Conservation (phyloP, 805 yeast species). For the Candida maltosa region DNA sequence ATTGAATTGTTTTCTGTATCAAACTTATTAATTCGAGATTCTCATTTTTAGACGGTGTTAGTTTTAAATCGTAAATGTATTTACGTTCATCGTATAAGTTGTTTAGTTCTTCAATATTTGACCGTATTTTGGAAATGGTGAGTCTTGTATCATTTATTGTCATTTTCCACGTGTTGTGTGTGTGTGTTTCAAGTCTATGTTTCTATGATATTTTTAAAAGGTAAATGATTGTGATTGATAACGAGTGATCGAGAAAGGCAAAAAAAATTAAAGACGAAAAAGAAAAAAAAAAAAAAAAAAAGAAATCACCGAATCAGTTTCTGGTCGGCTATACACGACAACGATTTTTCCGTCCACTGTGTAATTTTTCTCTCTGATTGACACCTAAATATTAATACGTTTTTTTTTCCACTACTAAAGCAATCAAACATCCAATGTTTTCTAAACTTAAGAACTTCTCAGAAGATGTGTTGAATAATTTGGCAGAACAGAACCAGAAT, state of each 20-base stretch:
- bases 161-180: neutral
- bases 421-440: constrained; percentile 26
- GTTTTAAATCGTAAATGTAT: constrained; percentile 23
- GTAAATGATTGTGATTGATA: neutral
- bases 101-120: constrained; percentile 15
- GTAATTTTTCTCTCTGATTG: neutral
- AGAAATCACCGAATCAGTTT: too few relatives aligned
- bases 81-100: constrained; percentile 31
- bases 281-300: too few relatives aligned
- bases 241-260: too few relatives aligned
- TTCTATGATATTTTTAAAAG: neutral
- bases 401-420: neutral
- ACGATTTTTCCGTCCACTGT: neutral
- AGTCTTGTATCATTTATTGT: constrained; percentile 7
- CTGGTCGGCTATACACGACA: neutral
- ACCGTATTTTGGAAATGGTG: constrained; percentile 7
- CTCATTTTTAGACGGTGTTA: constrained; percentile 38
- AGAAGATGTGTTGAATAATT: constrained; percentile 34
- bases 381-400: too few relatives aligned
- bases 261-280: too few relatives aligned
- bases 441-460: constrained; percentile 39
- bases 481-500: constrained; percentile 10
- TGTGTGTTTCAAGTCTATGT: neutral
- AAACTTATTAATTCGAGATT: constrained; percentile 31
- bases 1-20: constrained; percentile 23